Conservation (phyloP, 1,284 basidiomycete genomes). For the Boletus holoroseus region DNA sequence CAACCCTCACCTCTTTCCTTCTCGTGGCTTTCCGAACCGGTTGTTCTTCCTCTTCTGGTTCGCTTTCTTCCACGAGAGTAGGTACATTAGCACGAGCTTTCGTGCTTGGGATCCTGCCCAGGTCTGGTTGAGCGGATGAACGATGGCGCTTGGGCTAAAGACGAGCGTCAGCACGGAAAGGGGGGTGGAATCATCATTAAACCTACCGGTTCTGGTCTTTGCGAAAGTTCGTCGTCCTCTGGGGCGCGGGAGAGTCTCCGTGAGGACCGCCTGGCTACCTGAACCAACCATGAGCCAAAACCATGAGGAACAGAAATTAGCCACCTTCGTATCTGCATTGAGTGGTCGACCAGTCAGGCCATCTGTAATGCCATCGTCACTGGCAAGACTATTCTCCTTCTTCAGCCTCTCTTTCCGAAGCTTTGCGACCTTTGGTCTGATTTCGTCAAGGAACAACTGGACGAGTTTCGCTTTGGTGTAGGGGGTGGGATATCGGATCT, state of each 20-base stretch:
- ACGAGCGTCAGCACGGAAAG: constrained; percentile 8
- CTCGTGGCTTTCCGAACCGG: constrained; percentile 56
- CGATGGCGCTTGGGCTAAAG: constrained; percentile 54
- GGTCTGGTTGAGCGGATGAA: constrained; percentile 63
- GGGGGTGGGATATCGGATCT: constrained; percentile 68
- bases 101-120: constrained; percentile 48
- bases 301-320: constrained; percentile 2
- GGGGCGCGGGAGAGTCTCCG: constrained; percentile 46
- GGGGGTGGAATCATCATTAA: background rate
- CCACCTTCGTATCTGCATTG: constrained; percentile 44
- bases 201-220: constrained; percentile 47
- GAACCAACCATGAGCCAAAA: constrained; percentile 12
- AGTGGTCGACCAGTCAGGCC: constrained; percentile 68
- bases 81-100: constrained; percentile 38
- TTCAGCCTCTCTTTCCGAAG: constrained; percentile 63
- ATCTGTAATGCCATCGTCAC: constrained; percentile 75
- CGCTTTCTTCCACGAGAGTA: constrained; percentile 65
- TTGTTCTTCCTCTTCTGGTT: constrained; percentile 58
- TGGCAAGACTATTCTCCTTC: constrained; percentile 63
- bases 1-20: constrained; percentile 49
- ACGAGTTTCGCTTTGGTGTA: constrained; percentile 87
- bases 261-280: constrained; percentile 38
- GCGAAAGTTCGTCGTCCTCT: constrained; percentile 36
- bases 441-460: constrained; percentile 70
- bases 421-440: constrained; percentile 58